Evolutionary conservation across 2,329 filamentous ascomycete genomes (phyloP), one percentile per base, ranked within the genome.

Genomic region (Epicoccum sorghinum): DNA sequence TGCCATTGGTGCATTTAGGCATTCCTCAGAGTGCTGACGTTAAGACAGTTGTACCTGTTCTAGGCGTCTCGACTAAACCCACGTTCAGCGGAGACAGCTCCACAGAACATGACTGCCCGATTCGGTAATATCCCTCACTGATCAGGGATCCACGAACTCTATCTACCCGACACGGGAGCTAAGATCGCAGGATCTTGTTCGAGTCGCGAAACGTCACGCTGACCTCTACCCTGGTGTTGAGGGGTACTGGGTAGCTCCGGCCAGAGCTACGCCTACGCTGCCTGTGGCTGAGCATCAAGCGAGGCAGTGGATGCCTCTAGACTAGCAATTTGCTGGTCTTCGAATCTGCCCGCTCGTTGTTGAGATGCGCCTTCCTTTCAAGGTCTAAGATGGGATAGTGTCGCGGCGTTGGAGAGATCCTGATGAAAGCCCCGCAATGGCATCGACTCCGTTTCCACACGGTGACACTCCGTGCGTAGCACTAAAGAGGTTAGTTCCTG

Each of bases 141-240:
- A 61, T 61, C 58, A 47, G 46, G 39, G 62, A 63, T 68, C 55
- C 39, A 50, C 48, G 51, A 58, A 70, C 63, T 68, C 49, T 65
- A 70, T 69, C 68, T 72, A 67, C 41, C 63, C 62, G 61, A 67
- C 53, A 56, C 68, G 69, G 69, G 66, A 69, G 49, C 69, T 72
- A 71, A 61, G 52, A 70, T 66, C 64, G 59, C 52, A 64, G 64
- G 61, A 70, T 71, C 65, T 67, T 35, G 41, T 44, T 24, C 30
- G 12, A 35, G 41, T 35, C 51, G 58, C 50, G 18, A 55, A 57
- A 63, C 59, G 61, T 67, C 64, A 67, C 58, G 37, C 45, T 45
- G 46, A 42, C 40, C 55, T 51, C 44, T 12, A 33, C 23, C 13
- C 7, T 53, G 45, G 39, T 48, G 49, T 53, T 48, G 44, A 52